Percentiles rank a stretch among this genome's conserved stretches.
Evolutionary conservation across 2,329 filamentous ascomycete genomes (phyloP).

Genomic region (Botrytis pseudocinerea): DNA sequence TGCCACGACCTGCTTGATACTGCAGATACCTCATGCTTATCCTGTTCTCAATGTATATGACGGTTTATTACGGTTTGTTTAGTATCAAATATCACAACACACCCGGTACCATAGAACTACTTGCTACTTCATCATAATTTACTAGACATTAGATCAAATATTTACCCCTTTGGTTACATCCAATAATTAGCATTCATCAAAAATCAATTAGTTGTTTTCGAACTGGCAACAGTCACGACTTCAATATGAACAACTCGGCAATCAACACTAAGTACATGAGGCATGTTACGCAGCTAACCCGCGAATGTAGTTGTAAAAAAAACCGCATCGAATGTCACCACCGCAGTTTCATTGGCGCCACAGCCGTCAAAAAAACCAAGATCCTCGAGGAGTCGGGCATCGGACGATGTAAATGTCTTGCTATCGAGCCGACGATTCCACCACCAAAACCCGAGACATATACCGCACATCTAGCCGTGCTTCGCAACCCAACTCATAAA

Average conservation of each 20-base stretch:
- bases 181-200: not conserved
- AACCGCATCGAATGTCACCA: constrained; percentile 2
- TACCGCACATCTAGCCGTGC: not conserved
- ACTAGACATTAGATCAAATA: not conserved
- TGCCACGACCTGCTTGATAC: not conserved
- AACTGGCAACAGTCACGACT: not conserved
- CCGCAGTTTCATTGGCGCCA: not conserved
- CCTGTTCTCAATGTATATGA: not conserved
- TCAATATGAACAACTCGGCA: not conserved
- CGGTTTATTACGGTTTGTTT: not conserved
- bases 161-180: not conserved
- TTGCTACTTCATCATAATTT: not conserved
- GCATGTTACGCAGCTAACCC: not conserved
- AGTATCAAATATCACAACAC: not conserved
- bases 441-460: constrained; percentile 2
- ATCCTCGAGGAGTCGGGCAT: too few relatives aligned
- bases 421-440: not conserved
- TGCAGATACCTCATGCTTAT: not conserved
- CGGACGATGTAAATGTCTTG: not conserved
- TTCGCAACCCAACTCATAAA: not conserved
- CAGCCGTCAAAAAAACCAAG: not conserved
- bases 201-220: not conserved
- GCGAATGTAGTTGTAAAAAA: not conserved
- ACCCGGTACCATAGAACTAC: not conserved
- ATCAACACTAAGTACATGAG: not conserved